Percentiles rank a stretch among this genome's conserved stretches.
These are phyloP conservation scores for Austroboletus rostrupii DNA, from an alignment of 1,284 basidiomycete genomes.

Conservation along the genomic window DNA sequence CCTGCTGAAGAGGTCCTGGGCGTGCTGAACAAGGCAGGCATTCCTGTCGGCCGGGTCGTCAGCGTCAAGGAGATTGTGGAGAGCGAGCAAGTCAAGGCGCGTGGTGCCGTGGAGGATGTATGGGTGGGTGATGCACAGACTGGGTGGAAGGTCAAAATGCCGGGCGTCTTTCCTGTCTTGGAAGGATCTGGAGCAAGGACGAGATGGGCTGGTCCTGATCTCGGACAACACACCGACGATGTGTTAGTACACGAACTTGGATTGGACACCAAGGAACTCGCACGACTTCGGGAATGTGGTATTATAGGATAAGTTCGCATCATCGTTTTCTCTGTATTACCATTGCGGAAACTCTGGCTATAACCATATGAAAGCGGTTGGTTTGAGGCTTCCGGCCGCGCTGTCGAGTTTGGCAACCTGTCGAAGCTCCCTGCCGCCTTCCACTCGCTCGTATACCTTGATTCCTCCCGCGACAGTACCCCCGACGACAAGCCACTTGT, in stretches of 20 bases:
- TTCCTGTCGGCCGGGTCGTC: constrained; percentile 62
- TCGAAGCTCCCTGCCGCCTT: constrained; percentile 44
- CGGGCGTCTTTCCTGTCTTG: constrained; percentile 55
- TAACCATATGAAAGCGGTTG: constrained; percentile 50
- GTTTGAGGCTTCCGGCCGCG: constrained; percentile 26
- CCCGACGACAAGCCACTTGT: constrained; percentile 47
- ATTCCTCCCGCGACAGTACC: constrained; percentile 47
- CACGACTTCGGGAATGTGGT: constrained; percentile 40
- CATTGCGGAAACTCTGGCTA: constrained; percentile 6
- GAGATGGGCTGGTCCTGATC: constrained; percentile 63
- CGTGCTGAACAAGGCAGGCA: constrained; percentile 41
- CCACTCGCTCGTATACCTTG: constrained; percentile 48
- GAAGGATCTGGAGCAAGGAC: constrained; percentile 54
- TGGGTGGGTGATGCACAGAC: constrained; percentile 40
- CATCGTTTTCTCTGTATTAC: no score
- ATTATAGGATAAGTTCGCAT: constrained; percentile 36
- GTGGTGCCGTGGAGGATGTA: constrained; percentile 59
- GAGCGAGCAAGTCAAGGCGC: constrained; percentile 49
- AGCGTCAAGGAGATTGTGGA: constrained; percentile 59
- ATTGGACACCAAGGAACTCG: constrained; percentile 41
- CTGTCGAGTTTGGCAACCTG: constrained; percentile 38
- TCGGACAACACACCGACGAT: constrained; percentile 61
- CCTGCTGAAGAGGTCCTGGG: constrained; percentile 43
- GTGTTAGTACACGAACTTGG: constrained; percentile 51
- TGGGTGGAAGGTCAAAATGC: constrained; percentile 64